A percentile compares a stretch with the other conserved stretches of the same genome.
Evolutionary conservation across 345 rosid species (phyloP).

Genomic region (Iberis pinnata): DNA sequence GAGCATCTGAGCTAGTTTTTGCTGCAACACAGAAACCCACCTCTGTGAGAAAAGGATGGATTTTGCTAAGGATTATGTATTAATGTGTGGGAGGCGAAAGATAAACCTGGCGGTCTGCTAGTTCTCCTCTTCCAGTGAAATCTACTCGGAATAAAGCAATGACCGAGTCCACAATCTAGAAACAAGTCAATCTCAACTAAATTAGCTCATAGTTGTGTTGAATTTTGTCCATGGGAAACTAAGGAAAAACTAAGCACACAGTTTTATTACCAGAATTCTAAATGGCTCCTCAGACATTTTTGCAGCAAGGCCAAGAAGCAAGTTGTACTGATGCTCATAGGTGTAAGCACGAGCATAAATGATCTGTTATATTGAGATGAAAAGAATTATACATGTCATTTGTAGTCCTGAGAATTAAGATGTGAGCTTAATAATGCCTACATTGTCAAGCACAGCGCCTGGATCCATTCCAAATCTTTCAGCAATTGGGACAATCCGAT

Average conservation of each 20-base stretch:
- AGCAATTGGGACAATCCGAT: slow-evolving; percentile 77
- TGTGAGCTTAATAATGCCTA: slow-evolving; percentile 22
- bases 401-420: background rate
- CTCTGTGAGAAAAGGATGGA: too few species aligned
- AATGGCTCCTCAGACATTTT: slow-evolving; percentile 95
- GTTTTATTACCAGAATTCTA: slow-evolving; percentile 53
- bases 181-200: slow-evolving; percentile 11
- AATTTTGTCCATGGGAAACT: background rate
- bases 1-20: slow-evolving; percentile 93
- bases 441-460: slow-evolving; percentile 94
- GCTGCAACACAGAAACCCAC: slow-evolving; percentile 53
- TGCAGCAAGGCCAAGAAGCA: slow-evolving; percentile 89
- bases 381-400: slow-evolving; percentile 1
- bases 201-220: background rate
- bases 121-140: slow-evolving; percentile 89
- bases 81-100: background rate
- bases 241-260: background rate
- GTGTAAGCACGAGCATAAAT: slow-evolving; percentile 88
- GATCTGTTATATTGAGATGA: slow-evolving; percentile 47
- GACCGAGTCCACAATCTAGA: slow-evolving; percentile 75
- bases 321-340: slow-evolving; percentile 76
- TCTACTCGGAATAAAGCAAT: slow-evolving; percentile 82
- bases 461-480: slow-evolving; percentile 99
- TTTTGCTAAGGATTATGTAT: background rate
- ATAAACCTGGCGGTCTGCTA: slow-evolving; percentile 76